Base-by-base conservation (phyloP, 2,329 filamentous ascomycete species). In the Cladophialophora exuberans region DNA sequence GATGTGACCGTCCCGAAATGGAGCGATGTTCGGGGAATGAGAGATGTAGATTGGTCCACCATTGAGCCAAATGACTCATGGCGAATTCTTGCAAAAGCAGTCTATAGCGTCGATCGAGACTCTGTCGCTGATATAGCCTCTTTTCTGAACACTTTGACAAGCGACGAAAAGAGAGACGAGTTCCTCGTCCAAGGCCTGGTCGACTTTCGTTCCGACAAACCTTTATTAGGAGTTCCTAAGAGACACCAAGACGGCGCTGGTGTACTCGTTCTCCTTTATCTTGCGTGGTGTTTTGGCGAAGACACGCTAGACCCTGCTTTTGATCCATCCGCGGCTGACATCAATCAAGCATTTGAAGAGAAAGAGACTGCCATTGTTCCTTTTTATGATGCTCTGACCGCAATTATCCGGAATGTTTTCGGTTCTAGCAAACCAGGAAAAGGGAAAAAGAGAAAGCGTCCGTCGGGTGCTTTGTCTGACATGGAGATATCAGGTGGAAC, bases 41-140 rank as follows among this genome's bases (percentile, higher is more conserved):
- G 59, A 9, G 49, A 25, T 3, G 71, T 74, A 66, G 51, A 56
- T 3, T 76, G 70, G 67, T 49, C 59, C 3, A 51, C 69, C 1
- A 64, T 81, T 3, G 62, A 71, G 31, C 66, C 69, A 6, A 64
- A 67, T 2, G 76, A 82, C 57, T 67, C 76, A 4, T 57, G 59
- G 15, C 62, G 62, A 18, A 56, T 73, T 18, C 57, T 75, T 33
- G 67, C 66, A 3, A 72, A 62, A 51, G 52, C 54, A 18, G 42
- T 62, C 18, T 62, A 56, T 31, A 25, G 18, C n/a, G 38, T 62
- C 15, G 36, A 48, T 3, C 7, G n/a, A 6, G 42, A 51, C 5
- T 22, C n/a, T 4, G 26, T 45, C 13, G n/a, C 15, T 7, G 6
- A 28, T 9, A 17, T 61, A 11, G 35, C 23, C 18, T 4, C n/a